Base-by-base conservation (phyloP, 345 rosid genomes). In the Pistacia atlantica region DNA sequence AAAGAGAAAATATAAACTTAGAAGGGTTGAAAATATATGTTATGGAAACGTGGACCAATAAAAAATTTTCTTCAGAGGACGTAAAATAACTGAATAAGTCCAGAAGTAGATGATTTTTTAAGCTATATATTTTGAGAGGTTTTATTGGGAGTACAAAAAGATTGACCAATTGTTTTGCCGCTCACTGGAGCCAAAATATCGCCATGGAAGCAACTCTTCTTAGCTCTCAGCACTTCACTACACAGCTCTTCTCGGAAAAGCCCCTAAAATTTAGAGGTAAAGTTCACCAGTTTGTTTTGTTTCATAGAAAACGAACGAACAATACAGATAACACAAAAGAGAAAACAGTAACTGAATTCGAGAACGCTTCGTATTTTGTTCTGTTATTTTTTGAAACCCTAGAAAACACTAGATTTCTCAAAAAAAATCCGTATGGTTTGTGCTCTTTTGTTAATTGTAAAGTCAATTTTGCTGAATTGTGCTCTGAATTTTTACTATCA, bases 191-290 rank as follows among this genome's bases (percentile, higher is more conserved):
- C 11, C 42, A 28, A 13, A 42, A 57, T 42, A 35, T 42, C 65
- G 69, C 64, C 66, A 84, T 87, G 90, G 90, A 83, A 75, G 83
- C 86, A 18, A 69, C 83, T 75, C 76, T 82, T 9, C 79, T 65
- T 8, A 54, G 70, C 31, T 69, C 73, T 72, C 52, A 65, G 18
- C 59, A 60, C 49, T 80, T 80, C 67, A 37, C 65, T 71, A 69
- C 80, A 1, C 77, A 25, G 2, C 38, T 77, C 65, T 79, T 84
- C 49, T 75, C 68, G 3, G 20, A 65, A 20, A 79, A 55, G 12
- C 80, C 80, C 4, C 7, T 71, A 12, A 75, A 77, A 11, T 3
- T 73, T 64, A 72, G 73, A 77, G 89, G 89, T 84, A 25, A 31
- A 54, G 75, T n/a, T 62, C 31, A 56, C 56, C 18, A 1, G 6